Evolutionary conservation across 2,329 filamentous ascomycete genomes (phyloP), one percentile per base, ranked within the genome.

Genomic region (Colletotrichum tofieldiae): DNA sequence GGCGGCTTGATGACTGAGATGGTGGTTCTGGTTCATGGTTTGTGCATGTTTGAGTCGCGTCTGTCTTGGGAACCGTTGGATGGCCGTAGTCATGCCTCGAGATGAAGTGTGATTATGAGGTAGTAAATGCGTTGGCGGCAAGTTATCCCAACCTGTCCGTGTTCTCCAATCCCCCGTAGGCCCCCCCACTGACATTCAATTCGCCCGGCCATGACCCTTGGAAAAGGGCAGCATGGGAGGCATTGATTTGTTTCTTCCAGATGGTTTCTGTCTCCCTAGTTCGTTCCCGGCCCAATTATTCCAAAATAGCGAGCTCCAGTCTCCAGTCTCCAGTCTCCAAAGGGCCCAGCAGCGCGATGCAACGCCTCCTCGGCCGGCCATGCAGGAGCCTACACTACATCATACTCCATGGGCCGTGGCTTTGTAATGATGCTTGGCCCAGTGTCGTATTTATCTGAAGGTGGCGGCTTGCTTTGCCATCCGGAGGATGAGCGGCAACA

Each of bases 201-300:
- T 56, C 20, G 47, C 16, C 26, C 23, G 45, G 35, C 45, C 62
- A 43, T 54, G 35, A 52, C 45, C 26, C 67, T 54, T 52, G 67
- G 61, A 39, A 20, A 26, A 61, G 47, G 55, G 55, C 58, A 41
- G 16, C 64, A 62, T 39, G 51, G 26, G 49, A 59, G 56, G 68
- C 65, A 68, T 52, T 58, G 68, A 32, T 49, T 26, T 67, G 68
- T 68, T 71, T 71, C 68, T 71, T 58, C 41, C 64, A 67, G 41
- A 58, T 20, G 64, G 67, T 51, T 58, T 45, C 58, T 52, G 49
- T 26, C 68, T 67, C 56, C 55, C 58, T 71, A 16, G 41, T 37
- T 45, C 47, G 67, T 51, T 43, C 51, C 58, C 58, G 61, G 37
- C 37, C 64, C 51, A 54, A 45, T 47, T 51, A n/a, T 52, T 67